Base-by-base conservation (phyloP, 192 early-diverging fungal genomes). In the Haplosporangium gracile region DNA sequence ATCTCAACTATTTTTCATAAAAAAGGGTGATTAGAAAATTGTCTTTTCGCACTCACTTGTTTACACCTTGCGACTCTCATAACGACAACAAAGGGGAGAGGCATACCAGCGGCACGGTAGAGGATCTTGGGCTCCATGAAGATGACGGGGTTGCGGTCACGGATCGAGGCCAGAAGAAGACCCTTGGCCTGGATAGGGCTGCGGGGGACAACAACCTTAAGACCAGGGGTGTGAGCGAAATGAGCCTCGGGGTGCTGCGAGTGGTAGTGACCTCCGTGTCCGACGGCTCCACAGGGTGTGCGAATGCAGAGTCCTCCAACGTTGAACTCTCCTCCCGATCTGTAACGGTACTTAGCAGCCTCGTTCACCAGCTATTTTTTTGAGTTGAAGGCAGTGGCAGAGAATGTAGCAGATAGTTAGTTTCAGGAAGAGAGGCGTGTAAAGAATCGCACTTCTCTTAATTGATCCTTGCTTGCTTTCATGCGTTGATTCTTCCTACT, bases 81-180 rank as follows among this genome's bases (percentile, higher is more conserved):
- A 65, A 43, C 1, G 45, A 45, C 3, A 16, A 29, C 18, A 32
- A 65, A 68, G 1, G 24, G 32, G 26, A 2, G 36, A 36, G 7
- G 71, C 63, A 42, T 87, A 95, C 94, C 92, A 15, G 98, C 96
- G 53, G 96, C 93, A 49, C 98, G 95, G 89, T 99, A 99, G 29
- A 99, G 91, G 70, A 96, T 95, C 91, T 99, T 99, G 82, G 98
- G 98, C 89, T 99, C 98, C 88, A 98, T 95, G 81, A 99, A 96
- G 13, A 99, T 88, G n/a, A 95, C 94, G 9, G 98, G 98, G 88
- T 99, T 99, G 60, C 91, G 92, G 84, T 98, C 97, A 72, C 97
- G 92, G 79, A 99, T 97, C 4, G 97, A 92, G 4, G 97, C 94
- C 39, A 98, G 88, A 68, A 99, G 91, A 39, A 99, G 91, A 20